Evolutionary conservation across 2,329 filamentous ascomycete species (phyloP).

Genomic region (Colletotrichum tropicicola): DNA sequence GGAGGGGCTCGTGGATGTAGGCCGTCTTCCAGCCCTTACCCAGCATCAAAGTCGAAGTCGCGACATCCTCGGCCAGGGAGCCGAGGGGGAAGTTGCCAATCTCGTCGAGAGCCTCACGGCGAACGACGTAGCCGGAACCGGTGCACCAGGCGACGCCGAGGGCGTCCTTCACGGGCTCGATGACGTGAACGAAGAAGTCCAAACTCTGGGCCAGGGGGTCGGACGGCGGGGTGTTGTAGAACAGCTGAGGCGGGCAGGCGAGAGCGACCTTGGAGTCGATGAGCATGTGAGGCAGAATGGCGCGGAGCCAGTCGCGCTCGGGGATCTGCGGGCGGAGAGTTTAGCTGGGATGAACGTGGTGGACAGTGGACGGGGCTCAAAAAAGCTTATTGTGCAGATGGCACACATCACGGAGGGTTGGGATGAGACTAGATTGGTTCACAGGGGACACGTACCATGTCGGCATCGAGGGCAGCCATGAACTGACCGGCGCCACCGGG

Average conservation of each 20-base stretch:
- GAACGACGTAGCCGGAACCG: conserved; percentile 69
- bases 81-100: conserved; percentile 70
- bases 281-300: conserved; percentile 67
- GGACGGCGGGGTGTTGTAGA: conserved; percentile 68
- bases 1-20: conserved; percentile 66
- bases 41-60: conserved; percentile 66
- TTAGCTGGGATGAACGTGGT: not conserved
- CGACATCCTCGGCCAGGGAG: conserved; percentile 68
- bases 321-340: conserved; percentile 55
- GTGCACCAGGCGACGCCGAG: conserved; percentile 69
- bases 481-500: conserved; percentile 65
- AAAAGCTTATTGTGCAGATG: conserved; percentile 6
- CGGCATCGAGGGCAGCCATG: conserved; percentile 72
- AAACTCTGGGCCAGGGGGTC: conserved; percentile 68
- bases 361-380: not conserved
- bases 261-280: conserved; percentile 64
- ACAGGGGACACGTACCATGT: conserved; percentile 58
- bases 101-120: conserved; percentile 66
- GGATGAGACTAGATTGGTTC: not conserved
- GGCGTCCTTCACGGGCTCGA: conserved; percentile 59
- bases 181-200: conserved; percentile 65
- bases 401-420: not conserved
- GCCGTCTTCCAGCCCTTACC: conserved; percentile 70
- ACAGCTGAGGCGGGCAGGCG: conserved; percentile 69
- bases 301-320: conserved; percentile 67